Percentiles rank a stretch among this genome's conserved stretches.
These are phyloP conservation scores for Ophiognomonia clavigignenti-juglandacearum DNA, from an alignment of 2,329 filamentous ascomycete species.

Conservation along the genomic window DNA sequence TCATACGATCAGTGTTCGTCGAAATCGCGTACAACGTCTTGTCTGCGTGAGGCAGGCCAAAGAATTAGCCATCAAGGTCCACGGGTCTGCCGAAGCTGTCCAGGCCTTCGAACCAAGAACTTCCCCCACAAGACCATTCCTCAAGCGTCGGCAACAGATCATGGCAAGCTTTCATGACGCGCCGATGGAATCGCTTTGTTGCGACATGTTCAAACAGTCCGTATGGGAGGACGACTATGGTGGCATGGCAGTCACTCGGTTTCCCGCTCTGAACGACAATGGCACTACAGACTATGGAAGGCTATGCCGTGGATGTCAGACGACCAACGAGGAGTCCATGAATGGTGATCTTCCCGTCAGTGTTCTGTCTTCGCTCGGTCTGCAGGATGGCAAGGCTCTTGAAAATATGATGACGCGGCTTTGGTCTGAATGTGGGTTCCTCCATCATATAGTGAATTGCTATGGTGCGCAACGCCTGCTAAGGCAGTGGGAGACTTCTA, in stretches of 20 bases:
- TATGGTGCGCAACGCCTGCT: conserved; percentile 17
- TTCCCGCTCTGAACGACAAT: conserved; percentile 19
- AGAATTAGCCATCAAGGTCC: conserved; percentile 21
- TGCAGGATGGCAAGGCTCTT: conserved; percentile 12
- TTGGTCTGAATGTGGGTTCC: conserved; percentile 19
- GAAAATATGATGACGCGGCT: conserved; percentile 18
- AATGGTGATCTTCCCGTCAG: conserved; percentile 1
- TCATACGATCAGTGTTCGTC: conserved; percentile 12
- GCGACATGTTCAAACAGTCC: conserved; percentile 20
- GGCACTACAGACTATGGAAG: conserved; percentile 19
- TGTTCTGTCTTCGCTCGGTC: conserved; percentile 3
- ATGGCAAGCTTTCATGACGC: conserved; percentile 18
- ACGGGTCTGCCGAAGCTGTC: conserved; percentile 19
- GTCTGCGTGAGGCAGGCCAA: conserved; percentile 26
- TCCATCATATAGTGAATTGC: conserved; percentile 20
- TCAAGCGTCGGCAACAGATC: conserved; percentile 9
- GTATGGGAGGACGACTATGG: conserved; percentile 21
- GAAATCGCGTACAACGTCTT: conserved; percentile 17
- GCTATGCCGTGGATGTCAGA: conserved; percentile 22
- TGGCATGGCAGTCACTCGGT: conserved; percentile 22
- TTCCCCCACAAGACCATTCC: neutral
- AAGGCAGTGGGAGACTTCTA: neutral
- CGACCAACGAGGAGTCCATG: conserved; percentile 6
- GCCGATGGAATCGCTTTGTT: conserved; percentile 19
- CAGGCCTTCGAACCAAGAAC: neutral